These are phyloP conservation scores for Brassica carinata DNA, from an alignment of 345 rosid species.

Conservation along the genomic window DNA sequence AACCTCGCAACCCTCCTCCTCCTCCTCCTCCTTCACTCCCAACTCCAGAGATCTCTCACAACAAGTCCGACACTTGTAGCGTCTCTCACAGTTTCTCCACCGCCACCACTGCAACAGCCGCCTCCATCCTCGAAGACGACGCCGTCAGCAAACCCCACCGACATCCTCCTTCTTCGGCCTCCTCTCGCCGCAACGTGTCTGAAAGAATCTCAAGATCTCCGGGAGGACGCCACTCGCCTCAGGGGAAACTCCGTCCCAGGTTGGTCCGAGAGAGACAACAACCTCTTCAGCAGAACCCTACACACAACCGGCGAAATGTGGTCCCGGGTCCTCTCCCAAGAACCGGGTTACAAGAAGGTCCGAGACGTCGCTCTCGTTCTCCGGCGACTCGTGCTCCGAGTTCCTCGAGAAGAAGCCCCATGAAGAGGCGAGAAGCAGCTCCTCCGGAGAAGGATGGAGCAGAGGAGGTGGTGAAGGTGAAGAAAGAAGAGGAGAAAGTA, in stretches of 20 bases:
- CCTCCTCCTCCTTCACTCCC: conserved; percentile 30
- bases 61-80: conserved; percentile 59
- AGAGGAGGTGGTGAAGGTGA: neutral
- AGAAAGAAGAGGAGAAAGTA: conserved; percentile 21
- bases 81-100: conserved; percentile 54
- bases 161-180: conserved; percentile 35
- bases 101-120: conserved; percentile 52
- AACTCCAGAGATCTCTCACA: conserved; percentile 49
- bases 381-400: conserved; percentile 41
- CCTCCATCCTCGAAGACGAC: conserved; percentile 58
- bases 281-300: conserved; percentile 28
- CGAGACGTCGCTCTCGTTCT: conserved; percentile 47
- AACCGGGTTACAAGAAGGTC: conserved; percentile 38
- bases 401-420: conserved; percentile 45
- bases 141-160: conserved; percentile 51
- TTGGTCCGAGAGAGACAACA: conserved; percentile 38
- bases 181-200: conserved; percentile 49
- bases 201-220: conserved; percentile 38
- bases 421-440: conserved; percentile 37
- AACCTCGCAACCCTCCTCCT: conserved; percentile 28
- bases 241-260: conserved; percentile 33
- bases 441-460: conserved; percentile 14
- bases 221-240: conserved; percentile 34
- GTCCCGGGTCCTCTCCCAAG: conserved; percentile 43
- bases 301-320: conserved; percentile 32